A percentile compares a stretch with the other conserved stretches of the same genome.
These are phyloP conservation scores for Dimocarpus longan DNA, from an alignment of 345 rosid genomes.

Conservation along the genomic window DNA sequence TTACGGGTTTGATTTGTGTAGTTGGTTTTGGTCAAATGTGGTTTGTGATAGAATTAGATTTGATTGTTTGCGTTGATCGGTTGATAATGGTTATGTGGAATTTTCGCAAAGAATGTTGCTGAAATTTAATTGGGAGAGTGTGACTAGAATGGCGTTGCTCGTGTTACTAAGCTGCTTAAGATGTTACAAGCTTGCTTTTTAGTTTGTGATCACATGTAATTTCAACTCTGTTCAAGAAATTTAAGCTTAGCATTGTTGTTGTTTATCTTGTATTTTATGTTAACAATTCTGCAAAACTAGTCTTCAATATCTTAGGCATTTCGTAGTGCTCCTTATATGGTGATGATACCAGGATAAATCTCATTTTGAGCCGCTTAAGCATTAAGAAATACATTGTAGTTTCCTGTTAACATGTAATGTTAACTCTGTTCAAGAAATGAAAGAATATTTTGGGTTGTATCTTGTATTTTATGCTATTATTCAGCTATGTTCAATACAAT, in stretches of 20 bases:
- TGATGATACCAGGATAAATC: background rate
- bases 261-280: background rate
- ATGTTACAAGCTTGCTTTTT: background rate
- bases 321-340: background rate
- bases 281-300: background rate
- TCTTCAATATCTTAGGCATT: background rate
- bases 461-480: background rate
- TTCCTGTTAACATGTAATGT: background rate
- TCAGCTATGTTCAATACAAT: background rate
- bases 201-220: background rate
- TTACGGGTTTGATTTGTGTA: no score
- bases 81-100: background rate
- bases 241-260: background rate
- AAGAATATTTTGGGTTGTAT: background rate
- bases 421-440: background rate
- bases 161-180: background rate
- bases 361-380: background rate
- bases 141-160: background rate
- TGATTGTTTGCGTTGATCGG: background rate
- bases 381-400: background rate
- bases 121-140: background rate
- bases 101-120: background rate
- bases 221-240: slow-evolving; percentile 1
- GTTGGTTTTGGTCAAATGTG: background rate
- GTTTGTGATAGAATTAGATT: background rate